phyloP scores from a whole-genome alignment of 257 asterid species.

The Paulownia fortunei region DNA sequence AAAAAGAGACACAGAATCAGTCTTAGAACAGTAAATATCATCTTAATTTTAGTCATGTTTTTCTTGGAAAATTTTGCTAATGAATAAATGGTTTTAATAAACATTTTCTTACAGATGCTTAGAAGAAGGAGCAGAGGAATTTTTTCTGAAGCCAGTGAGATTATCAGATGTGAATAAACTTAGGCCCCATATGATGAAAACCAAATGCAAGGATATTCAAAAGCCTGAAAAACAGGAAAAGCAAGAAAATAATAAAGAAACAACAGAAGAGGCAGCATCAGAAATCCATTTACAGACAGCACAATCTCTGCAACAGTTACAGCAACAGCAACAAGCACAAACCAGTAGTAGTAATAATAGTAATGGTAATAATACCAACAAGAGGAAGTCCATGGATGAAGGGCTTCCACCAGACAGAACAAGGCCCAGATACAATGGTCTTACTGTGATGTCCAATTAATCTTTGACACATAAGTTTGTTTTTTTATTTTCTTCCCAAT shows the following conservation, averaged over 20 bases:
- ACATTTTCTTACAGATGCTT: slow-evolving; percentile 59
- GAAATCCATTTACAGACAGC: slow-evolving; percentile 24
- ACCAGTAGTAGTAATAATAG: slow-evolving; percentile 14
- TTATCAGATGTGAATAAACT: slow-evolving; percentile 77
- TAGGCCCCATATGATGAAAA: slow-evolving; percentile 66
- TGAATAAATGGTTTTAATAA: neutral
- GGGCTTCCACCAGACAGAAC: slow-evolving; percentile 65
- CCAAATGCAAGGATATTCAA: slow-evolving; percentile 41
- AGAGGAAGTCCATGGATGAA: slow-evolving; percentile 75
- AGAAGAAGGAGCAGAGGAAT: slow-evolving; percentile 93
- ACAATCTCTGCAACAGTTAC: slow-evolving; percentile 25
- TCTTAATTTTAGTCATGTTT: too few species aligned
- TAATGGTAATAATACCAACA: slow-evolving; percentile 34
- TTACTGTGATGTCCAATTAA: slow-evolving; percentile 47
- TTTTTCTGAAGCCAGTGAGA: slow-evolving; percentile 81
- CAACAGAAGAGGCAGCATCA: slow-evolving; percentile 19
- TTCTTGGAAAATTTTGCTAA: too few species aligned
- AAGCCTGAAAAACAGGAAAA: slow-evolving; percentile 37
- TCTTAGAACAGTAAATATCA: too few species aligned
- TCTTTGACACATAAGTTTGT: slow-evolving; percentile 7
- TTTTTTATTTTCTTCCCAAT: neutral
- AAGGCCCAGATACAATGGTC: slow-evolving; percentile 67
- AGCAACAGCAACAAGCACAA: slow-evolving; percentile 19
- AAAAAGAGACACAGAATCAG: neutral
- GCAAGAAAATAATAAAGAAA: slow-evolving; percentile 22